phyloP scores from a whole-genome alignment of 2,329 filamentous ascomycete genomes.

The Aspergillus puulaauensis region DNA sequence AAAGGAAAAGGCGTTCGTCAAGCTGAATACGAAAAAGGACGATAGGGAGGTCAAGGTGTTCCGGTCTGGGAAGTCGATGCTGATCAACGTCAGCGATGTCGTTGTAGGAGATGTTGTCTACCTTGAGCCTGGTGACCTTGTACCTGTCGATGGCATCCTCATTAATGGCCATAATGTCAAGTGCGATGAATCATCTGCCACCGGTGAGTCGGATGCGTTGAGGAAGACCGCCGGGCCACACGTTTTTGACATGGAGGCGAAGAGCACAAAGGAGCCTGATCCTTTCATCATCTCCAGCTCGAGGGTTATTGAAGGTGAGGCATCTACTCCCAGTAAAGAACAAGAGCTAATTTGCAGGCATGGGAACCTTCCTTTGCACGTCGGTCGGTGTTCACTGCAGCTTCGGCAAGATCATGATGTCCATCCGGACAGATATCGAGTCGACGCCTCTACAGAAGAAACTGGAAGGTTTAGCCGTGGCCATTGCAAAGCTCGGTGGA shows the following conservation, averaged over 20 bases:
- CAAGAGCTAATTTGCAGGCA: constrained; percentile 57
- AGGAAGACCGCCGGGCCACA: constrained; percentile 66
- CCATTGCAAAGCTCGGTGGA: constrained; percentile 74
- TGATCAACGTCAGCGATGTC: constrained; percentile 70
- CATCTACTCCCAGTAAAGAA: too few species aligned
- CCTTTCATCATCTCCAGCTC: constrained; percentile 80
- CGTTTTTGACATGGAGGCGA: constrained; percentile 62
- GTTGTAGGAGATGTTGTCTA: constrained; percentile 73
- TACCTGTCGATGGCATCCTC: constrained; percentile 70
- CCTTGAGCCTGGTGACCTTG: constrained; percentile 70
- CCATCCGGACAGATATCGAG: constrained; percentile 71
- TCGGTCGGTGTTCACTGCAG: constrained; percentile 73
- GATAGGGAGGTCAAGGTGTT: constrained; percentile 72
- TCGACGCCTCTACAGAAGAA: constrained; percentile 78
- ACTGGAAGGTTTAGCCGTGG: constrained; percentile 73
- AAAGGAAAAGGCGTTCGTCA: constrained; percentile 77
- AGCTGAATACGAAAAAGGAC: constrained; percentile 77
- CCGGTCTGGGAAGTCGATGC: constrained; percentile 69
- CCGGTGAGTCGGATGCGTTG: constrained; percentile 72
- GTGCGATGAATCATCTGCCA: constrained; percentile 73
- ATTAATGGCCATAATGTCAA: constrained; percentile 66
- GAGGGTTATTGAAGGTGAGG: constrained; percentile 51
- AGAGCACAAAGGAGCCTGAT: constrained; percentile 64
- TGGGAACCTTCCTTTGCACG: constrained; percentile 74
- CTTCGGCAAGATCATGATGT: constrained; percentile 76